phyloP scores from a whole-genome alignment of 169 alveolate species.

The Perkinsus chesapeaki region DNA sequence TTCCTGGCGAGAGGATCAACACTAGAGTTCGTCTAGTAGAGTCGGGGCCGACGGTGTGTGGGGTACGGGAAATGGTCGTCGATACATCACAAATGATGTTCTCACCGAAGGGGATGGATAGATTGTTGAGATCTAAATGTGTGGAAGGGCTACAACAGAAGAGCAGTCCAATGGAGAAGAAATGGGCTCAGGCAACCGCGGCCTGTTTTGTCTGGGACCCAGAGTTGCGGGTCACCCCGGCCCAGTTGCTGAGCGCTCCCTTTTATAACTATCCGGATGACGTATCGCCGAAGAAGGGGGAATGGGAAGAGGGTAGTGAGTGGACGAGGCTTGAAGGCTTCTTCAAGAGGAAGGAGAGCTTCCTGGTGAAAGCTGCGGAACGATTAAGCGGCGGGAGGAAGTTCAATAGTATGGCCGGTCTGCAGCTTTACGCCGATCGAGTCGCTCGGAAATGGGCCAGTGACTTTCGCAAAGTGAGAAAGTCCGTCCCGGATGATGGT shows the following conservation, averaged over 20 bases:
- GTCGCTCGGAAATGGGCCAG: not conserved
- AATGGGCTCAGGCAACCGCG: not conserved
- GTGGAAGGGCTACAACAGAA: not conserved
- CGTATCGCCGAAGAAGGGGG: not conserved
- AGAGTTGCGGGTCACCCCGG: not conserved
- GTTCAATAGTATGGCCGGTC: no score
- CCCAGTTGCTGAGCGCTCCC: not conserved
- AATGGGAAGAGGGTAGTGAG: not conserved
- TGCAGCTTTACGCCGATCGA: not conserved
- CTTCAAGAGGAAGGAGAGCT: not conserved
- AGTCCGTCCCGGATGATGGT: not conserved
- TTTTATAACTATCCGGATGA: not conserved
- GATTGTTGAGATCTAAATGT: not conserved
- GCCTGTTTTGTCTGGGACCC: not conserved
- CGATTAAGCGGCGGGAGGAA: not conserved
- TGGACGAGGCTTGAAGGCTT: not conserved
- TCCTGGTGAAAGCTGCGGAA: not conserved
- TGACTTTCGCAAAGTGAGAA: not conserved
- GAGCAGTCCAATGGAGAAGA: not conserved
- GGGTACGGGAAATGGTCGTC: not conserved
- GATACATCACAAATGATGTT: not conserved
- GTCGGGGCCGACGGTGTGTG: not conserved
- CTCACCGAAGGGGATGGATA: not conserved
- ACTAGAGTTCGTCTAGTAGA: not conserved
- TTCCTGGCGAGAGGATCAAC: not conserved